Base-by-base conservation (phyloP, 2,329 filamentous ascomycete species). In the Neonectria ditissima region DNA sequence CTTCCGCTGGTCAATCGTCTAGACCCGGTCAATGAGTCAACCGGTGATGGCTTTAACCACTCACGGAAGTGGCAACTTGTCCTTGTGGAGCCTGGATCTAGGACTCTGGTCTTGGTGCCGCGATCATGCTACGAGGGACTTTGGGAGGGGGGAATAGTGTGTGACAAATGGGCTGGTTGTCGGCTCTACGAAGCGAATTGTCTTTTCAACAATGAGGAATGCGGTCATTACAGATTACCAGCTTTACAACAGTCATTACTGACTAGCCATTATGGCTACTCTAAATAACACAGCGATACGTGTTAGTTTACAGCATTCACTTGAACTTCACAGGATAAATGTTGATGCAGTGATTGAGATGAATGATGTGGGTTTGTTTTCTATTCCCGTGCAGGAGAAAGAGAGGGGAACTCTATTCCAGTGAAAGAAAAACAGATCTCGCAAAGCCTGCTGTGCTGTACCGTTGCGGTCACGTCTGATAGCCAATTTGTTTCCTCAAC, bases 391-490 rank as follows among this genome's bases (percentile, higher is more conserved):
- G 59, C 59, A 68, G 24, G 62, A 45, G 56, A 65, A 66, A 70
- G 71, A 67, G 68, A 62, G 69, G 67, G 62, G 65, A 71, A 70
- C 62, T 73, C 71, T 74, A 73, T 65, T 62, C 63, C 60, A 69
- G 63, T 63, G 30, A 68, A 66, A 55, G 43, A 52, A 61, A 72
- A 62, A 59, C 58, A 73, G 56, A 65, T 68, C 62, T 67, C 62
- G 62, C 65, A 62, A 65, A 62, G 64, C 65, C 53, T 61, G 59
- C 30, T 37, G 34, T 26, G 55, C 44, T 65, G 59, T 67, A 65
- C 55, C 60, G 53, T 62, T 62, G 60, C 53, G 48, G 61, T 61
- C 50, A 43, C 59, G 48, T 51, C 24, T 50, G 44, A 64, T 73
- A 69, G 56, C 69, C 71, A 73, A 74, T 65, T 63, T 68, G 67